Percentiles rank a stretch among this genome's conserved stretches.
These are phyloP conservation scores for Geotrichum carabidarum DNA, from an alignment of 1,139 yeast species.

Conservation along the genomic window DNA sequence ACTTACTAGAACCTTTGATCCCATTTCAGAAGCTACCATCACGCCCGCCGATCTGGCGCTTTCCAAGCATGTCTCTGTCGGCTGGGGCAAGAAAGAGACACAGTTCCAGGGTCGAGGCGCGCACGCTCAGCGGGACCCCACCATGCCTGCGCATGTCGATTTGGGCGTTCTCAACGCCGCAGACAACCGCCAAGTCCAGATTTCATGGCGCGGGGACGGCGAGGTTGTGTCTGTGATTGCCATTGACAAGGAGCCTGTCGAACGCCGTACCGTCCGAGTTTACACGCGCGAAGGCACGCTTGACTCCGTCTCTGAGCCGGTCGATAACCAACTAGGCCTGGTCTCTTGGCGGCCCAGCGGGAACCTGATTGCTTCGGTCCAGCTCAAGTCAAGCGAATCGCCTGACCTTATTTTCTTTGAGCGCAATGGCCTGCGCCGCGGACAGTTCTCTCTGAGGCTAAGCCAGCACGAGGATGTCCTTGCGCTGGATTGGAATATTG, in stretches of 20 bases:
- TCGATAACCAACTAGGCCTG: constrained; percentile 68
- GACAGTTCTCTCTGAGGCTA: constrained; percentile 70
- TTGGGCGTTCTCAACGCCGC: constrained; percentile 53
- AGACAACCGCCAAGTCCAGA: constrained; percentile 46
- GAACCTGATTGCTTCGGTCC: constrained; percentile 75
- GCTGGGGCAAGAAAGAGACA: constrained; percentile 98
- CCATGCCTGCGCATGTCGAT: constrained; percentile 71
- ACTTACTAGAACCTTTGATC: constrained; percentile 74
- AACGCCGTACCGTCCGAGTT: constrained; percentile 77
- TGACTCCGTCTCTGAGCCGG: constrained; percentile 86
- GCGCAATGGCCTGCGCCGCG: constrained; percentile 87
- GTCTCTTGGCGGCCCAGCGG: constrained; percentile 93
- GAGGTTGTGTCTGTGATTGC: constrained; percentile 70
- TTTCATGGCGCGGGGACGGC: constrained; percentile 96
- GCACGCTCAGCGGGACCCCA: constrained; percentile 81
- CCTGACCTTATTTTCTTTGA: constrained; percentile 69
- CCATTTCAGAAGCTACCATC: constrained; percentile 60
- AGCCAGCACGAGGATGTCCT: constrained; percentile 46
- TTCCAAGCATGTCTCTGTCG: constrained; percentile 88
- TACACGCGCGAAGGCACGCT: constrained; percentile 69
- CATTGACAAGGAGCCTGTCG: constrained; percentile 46
- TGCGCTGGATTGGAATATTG: constrained; percentile 74
- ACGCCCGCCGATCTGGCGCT: constrained; percentile 60
- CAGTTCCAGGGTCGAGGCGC: constrained; percentile 95
- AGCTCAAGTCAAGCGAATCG: constrained; percentile 41